phyloP scores from a whole-genome alignment of 345 rosid genomes.

The Euphorbia pulcherrima region DNA sequence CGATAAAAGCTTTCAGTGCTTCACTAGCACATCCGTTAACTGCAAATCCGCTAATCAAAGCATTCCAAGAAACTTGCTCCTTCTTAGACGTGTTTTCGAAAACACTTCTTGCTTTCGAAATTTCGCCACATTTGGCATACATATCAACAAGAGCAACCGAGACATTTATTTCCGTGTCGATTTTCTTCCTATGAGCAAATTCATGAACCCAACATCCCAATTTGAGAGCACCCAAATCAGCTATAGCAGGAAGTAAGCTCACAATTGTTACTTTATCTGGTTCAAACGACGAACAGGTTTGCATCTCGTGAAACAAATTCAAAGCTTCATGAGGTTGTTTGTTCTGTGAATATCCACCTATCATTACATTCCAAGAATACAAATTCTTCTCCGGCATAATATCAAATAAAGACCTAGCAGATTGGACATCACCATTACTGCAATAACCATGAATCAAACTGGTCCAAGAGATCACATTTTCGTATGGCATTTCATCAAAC shows the following conservation, averaged over 20 bases:
- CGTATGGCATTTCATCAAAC: constrained; percentile 48
- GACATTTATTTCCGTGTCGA: constrained; percentile 47
- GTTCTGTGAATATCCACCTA: constrained; percentile 64
- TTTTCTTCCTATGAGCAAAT: constrained; percentile 46
- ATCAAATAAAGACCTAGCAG: constrained; percentile 57
- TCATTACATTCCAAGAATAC: constrained; percentile 76
- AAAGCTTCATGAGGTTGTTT: constrained; percentile 65
- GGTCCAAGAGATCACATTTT: constrained; percentile 73
- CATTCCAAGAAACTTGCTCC: constrained; percentile 69
- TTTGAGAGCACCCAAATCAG: constrained; percentile 64
- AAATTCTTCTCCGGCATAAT: constrained; percentile 65
- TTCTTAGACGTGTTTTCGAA: constrained; percentile 45
- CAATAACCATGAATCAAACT: constrained; percentile 69
- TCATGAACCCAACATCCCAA: constrained; percentile 62
- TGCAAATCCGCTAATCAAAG: constrained; percentile 64
- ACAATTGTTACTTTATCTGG: constrained; percentile 68
- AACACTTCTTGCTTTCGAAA: constrained; percentile 41
- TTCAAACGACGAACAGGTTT: constrained; percentile 40
- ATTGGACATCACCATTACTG: constrained; percentile 39
- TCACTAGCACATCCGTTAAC: constrained; percentile 58
- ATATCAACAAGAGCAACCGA: constrained; percentile 70
- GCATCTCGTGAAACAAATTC: constrained; percentile 59
- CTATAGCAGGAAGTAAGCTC: constrained; percentile 68
- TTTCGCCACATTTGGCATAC: constrained; percentile 80
- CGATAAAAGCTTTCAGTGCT: constrained; percentile 46